These are phyloP conservation scores for Sporisorium graminicola DNA, from an alignment of 1,284 basidiomycete genomes.

Conservation along the genomic window DNA sequence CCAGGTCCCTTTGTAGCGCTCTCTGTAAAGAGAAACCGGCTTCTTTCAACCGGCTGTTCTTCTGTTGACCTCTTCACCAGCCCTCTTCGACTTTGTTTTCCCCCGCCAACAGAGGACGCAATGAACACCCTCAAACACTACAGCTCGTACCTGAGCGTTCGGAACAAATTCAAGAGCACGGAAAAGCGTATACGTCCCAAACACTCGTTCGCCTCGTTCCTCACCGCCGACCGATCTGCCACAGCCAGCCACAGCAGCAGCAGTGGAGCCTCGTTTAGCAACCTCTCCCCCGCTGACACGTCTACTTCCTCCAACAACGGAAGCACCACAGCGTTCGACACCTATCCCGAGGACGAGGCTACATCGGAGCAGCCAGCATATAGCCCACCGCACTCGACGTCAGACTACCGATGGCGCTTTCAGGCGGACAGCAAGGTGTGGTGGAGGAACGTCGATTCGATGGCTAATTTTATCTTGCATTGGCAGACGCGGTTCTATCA, in stretches of 20 bases:
- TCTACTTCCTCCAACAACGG: background rate
- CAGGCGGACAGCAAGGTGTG: slow-evolving; percentile 10
- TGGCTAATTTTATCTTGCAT: slow-evolving; percentile 50
- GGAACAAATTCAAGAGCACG: background rate
- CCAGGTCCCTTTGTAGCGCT: too few relatives aligned
- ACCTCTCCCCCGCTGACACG: background rate
- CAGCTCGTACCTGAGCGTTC: slow-evolving; percentile 1
- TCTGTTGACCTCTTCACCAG: too few relatives aligned
- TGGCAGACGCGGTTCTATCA: slow-evolving; percentile 40
- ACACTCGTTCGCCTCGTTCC: background rate
- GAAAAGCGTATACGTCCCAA: background rate
- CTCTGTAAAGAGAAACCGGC: too few relatives aligned
- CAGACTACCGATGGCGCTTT: slow-evolving; percentile 27
- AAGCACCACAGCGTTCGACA: too few relatives aligned
- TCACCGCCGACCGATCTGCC: background rate
- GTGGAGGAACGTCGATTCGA: slow-evolving; percentile 42
- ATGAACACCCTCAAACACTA: slow-evolving; percentile 4
- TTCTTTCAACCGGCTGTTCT: too few relatives aligned
- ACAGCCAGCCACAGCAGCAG: background rate
- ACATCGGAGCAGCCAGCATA: background rate
- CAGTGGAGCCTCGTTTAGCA: background rate
- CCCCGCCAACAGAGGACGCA: too few relatives aligned
- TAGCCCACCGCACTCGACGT: slow-evolving; percentile 14
- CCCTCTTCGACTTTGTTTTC: too few relatives aligned
- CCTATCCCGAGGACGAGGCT: background rate